Percentiles rank a stretch among this genome's conserved stretches.
Conservation (phyloP, 2,329 filamentous ascomycete genomes). For the Chrysosporium queenslandicum region DNA sequence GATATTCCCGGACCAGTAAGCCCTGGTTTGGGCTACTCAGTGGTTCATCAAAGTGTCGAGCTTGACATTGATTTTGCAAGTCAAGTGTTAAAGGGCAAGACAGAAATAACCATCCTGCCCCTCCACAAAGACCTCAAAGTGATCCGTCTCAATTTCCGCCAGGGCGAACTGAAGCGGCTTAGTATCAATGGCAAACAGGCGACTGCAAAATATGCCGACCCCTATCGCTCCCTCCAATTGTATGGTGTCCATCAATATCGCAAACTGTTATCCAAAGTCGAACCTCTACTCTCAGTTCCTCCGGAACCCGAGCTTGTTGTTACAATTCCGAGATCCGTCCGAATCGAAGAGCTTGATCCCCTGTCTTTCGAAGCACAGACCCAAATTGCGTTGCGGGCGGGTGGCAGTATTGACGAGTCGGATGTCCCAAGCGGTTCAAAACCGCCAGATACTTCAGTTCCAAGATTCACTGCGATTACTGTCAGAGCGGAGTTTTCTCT, state of each 20-base stretch:
- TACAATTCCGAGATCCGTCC: constrained; percentile 49
- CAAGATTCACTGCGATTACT: constrained; percentile 50
- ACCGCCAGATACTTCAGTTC: constrained; percentile 31
- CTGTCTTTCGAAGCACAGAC: constrained; percentile 42
- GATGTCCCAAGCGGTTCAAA: constrained; percentile 30
- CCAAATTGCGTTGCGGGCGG: constrained; percentile 35
- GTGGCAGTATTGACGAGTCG: constrained; percentile 28
- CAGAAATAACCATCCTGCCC: constrained; percentile 69
- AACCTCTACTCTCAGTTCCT: constrained; percentile 45
- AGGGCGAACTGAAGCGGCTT: constrained; percentile 48
- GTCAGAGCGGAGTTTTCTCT: constrained; percentile 68
- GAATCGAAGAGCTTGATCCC: constrained; percentile 52
- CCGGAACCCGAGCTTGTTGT: constrained; percentile 51
- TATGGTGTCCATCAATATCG: constrained; percentile 64
- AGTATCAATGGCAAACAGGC: constrained; percentile 37
- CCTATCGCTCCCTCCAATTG: constrained; percentile 41
- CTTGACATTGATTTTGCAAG: constrained; percentile 79
- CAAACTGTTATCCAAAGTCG: constrained; percentile 58
- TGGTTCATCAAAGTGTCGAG: constrained; percentile 78
- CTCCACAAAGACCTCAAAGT: constrained; percentile 45
- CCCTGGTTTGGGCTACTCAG: constrained; percentile 39
- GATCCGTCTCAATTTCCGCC: constrained; percentile 53
- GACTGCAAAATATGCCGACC: constrained; percentile 33
- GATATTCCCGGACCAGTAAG: not conserved
- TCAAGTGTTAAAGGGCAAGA: constrained; percentile 64